A percentile compares a stretch with the other conserved stretches of the same genome.
Conservation (phyloP, 2,329 filamentous ascomycete species). For the Eutypa lata region DNA sequence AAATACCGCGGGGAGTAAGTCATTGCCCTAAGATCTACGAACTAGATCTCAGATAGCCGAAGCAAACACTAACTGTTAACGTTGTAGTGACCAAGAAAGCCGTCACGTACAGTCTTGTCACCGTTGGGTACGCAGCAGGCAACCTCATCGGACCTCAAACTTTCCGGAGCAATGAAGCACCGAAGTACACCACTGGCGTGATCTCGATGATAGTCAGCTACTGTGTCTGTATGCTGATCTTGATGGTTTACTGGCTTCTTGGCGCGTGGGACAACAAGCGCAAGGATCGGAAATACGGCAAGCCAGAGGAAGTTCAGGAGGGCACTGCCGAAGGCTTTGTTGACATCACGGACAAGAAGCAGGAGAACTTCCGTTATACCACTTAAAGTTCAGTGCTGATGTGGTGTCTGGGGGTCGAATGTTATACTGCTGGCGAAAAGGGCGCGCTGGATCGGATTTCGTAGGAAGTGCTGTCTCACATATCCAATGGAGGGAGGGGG, state of each 20-base stretch:
- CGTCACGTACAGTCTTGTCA: conserved; percentile 34
- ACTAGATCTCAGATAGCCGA: background rate
- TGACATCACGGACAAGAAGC: conserved; percentile 20
- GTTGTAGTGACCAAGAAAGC: conserved; percentile 35
- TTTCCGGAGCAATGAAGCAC: conserved; percentile 35
- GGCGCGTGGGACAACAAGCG: conserved; percentile 21
- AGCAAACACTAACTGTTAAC: background rate
- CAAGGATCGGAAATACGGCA: conserved; percentile 21
- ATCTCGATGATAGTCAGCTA: conserved; percentile 34
- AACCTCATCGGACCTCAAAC: conserved; percentile 41
- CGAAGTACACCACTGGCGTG: conserved; percentile 34
- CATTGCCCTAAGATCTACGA: background rate
- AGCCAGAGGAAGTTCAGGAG: conserved; percentile 14
- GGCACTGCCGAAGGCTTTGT: conserved; percentile 19
- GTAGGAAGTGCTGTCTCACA: no score
- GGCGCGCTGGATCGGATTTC: no score
- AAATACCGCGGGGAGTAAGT: conserved; percentile 20
- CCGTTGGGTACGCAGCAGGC: conserved; percentile 36
- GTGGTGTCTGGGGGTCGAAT: background rate
- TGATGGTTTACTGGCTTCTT: conserved; percentile 29
- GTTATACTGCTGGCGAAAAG: no score
- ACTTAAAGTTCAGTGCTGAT: conserved; percentile 6
- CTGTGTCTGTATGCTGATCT: conserved; percentile 28
- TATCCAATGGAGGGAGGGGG: no score
- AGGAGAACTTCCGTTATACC: conserved; percentile 24